Evolutionary conservation across 768 basidiomycete genomes (phyloP).

Genomic region (Leccinum variicolor): DNA sequence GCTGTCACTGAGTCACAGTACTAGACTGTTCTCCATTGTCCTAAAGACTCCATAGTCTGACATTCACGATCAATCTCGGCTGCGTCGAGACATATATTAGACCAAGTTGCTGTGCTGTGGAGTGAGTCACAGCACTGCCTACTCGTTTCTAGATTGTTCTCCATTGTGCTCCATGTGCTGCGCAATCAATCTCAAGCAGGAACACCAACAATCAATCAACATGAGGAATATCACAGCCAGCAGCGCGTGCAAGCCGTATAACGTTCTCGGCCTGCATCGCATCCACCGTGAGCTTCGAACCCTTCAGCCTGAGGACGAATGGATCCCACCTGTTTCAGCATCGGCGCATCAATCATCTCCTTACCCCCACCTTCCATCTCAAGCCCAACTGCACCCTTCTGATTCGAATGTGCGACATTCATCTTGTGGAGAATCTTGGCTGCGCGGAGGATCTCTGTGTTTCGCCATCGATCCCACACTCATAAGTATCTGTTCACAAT

Average conservation of each 20-base stretch:
- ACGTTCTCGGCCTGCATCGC: conserved; percentile 45
- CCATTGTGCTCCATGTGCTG: too few relatives aligned
- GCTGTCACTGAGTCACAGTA: background rate
- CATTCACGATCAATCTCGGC: background rate
- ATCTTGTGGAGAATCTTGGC: conserved; percentile 67
- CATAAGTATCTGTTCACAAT: background rate
- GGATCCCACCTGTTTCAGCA: conserved; percentile 63
- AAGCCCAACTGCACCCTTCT: conserved; percentile 70
- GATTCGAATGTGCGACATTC: conserved; percentile 50
- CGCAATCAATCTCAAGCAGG: too few relatives aligned
- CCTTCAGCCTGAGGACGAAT: background rate
- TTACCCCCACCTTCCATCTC: conserved; percentile 52
- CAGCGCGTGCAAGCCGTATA: conserved; percentile 50
- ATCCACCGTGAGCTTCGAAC: background rate
- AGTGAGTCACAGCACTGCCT: too few relatives aligned
- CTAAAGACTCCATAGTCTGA: background rate
- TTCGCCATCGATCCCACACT: background rate
- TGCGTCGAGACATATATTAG: too few relatives aligned
- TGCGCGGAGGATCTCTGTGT: conserved; percentile 72
- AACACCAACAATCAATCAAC: conserved; percentile 23
- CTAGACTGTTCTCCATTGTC: background rate
- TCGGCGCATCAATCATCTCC: conserved; percentile 90
- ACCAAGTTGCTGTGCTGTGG: too few relatives aligned
- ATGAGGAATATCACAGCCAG: conserved; percentile 51
- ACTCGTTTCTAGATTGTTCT: background rate